Evolutionary conservation across 1,139 yeast genomes (phyloP).

Genomic region (Meyerozyma athensensis): DNA sequence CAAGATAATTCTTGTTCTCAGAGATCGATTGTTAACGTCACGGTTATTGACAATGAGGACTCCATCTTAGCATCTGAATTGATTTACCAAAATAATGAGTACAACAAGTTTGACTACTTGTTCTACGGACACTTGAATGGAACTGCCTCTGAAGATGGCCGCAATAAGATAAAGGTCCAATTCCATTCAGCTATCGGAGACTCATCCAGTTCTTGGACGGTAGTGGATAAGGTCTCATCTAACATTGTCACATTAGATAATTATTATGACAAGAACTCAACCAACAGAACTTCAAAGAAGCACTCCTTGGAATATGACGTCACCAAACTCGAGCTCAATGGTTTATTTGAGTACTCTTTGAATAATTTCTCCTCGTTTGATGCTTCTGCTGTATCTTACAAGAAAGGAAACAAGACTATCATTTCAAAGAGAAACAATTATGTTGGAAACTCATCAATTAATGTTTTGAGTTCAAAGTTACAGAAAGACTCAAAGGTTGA

Average conservation of each 20-base stretch:
- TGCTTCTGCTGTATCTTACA: constrained; percentile 22
- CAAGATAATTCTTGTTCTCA: constrained; percentile 60
- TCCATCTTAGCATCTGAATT: constrained; percentile 35
- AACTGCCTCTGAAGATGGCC: constrained; percentile 29
- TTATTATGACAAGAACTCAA: constrained; percentile 25
- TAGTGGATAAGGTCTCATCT: constrained; percentile 67
- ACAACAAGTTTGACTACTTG: constrained; percentile 74
- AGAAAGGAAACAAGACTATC: constrained; percentile 24
- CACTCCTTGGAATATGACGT: constrained; percentile 19
- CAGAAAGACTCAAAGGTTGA: constrained; percentile 39
- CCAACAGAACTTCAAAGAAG: constrained; percentile 17
- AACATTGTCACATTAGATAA: constrained; percentile 49
- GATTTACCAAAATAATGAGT: constrained; percentile 75
- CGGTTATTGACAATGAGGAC: constrained; percentile 50
- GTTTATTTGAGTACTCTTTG: constrained; percentile 77
- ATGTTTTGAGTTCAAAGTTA: constrained; percentile 52
- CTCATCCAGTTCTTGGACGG: constrained; percentile 43
- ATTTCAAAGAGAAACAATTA: constrained; percentile 31
- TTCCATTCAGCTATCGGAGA: constrained; percentile 30
- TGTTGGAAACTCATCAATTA: constrained; percentile 68
- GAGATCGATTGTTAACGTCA: constrained; percentile 77
- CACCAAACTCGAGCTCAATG: constrained; percentile 43
- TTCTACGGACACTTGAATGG: constrained; percentile 67
- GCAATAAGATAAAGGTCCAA: constrained; percentile 49
- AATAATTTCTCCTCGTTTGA: constrained; percentile 57